Conservation (phyloP, 2,329 filamentous ascomycete genomes). For the Arthrobotrys sinensis region DNA sequence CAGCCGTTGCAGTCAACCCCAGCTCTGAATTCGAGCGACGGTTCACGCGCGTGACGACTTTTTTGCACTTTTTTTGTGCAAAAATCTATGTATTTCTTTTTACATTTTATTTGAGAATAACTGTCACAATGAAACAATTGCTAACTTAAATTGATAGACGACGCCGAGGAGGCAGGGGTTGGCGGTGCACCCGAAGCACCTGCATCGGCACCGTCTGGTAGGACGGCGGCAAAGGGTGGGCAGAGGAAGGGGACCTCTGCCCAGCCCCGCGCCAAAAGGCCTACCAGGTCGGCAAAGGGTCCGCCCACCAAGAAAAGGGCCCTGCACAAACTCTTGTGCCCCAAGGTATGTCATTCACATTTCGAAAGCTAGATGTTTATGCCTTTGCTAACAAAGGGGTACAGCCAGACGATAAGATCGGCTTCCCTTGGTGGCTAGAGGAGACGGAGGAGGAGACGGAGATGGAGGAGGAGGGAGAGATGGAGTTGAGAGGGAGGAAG, state of each 20-base stretch:
- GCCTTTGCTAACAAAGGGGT: background rate
- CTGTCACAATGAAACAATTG: background rate
- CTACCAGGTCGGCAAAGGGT: constrained; percentile 7
- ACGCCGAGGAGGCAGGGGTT: constrained; percentile 11
- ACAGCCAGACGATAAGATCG: constrained; percentile 44
- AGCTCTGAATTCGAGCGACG: background rate
- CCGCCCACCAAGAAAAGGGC: constrained; percentile 21
- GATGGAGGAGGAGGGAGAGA: background rate
- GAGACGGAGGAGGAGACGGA: constrained; percentile 39
- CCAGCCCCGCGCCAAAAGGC: constrained; percentile 21
- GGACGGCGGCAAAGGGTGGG: constrained; percentile 21
- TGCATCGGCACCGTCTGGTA: constrained; percentile 15
- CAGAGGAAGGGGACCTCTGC: constrained; percentile 34
- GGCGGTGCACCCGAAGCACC: constrained; percentile 23
- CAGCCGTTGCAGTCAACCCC: background rate
- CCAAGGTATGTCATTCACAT: background rate
- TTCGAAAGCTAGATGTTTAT: background rate
- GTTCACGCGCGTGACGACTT: background rate
- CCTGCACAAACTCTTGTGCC: constrained; percentile 5
- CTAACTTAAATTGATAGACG: constrained; percentile 9
- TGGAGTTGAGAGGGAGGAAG: background rate
- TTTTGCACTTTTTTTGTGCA: background rate
- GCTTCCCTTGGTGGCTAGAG: constrained; percentile 57
- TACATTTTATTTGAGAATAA: background rate
- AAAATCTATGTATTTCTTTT: too few relatives aligned